These are phyloP conservation scores for Rosa rugosa DNA, from an alignment of 306 rosid genomes.

Conservation along the genomic window DNA sequence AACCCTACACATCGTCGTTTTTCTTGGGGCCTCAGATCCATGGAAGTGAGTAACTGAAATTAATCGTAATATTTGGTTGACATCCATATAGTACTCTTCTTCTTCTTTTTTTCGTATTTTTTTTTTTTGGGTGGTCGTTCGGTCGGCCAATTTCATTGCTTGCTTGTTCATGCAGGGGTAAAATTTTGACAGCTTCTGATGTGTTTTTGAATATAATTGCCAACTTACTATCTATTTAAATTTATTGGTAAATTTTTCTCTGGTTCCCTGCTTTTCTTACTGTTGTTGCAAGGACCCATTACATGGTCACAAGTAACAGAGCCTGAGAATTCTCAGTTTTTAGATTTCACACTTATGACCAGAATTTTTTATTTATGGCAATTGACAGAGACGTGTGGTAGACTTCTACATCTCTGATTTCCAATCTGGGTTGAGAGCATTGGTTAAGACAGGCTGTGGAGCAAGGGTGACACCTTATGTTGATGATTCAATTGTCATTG, in stretches of 20 bases:
- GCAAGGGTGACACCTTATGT: conserved; percentile 92
- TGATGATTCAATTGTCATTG: conserved; percentile 65
- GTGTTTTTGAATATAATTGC: not conserved
- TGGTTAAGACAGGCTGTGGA: conserved; percentile 94
- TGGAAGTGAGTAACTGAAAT: conserved; percentile 61
- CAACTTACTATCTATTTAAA: not conserved
- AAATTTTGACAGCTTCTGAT: not conserved
- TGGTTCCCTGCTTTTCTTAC: not conserved
- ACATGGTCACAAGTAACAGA: not conserved
- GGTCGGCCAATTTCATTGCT: not conserved
- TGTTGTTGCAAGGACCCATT: not conserved
- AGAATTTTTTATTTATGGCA: conserved; percentile 22
- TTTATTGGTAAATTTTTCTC: not conserved
- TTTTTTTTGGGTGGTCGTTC: not conserved
- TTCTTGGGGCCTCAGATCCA: conserved; percentile 91
- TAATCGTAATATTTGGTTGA: not conserved
- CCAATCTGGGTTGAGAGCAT: conserved; percentile 96
- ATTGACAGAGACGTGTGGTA: conserved; percentile 84
- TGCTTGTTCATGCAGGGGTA: not conserved
- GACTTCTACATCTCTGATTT: conserved; percentile 99
- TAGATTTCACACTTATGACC: conserved; percentile 27
- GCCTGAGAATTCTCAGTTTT: not conserved
- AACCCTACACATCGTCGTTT: conserved; percentile 83
- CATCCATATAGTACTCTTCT: not conserved
- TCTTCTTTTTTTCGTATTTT: not conserved